These are phyloP conservation scores for Petunia hybrid DNA, from an alignment of 305 asterid species.

Conservation along the genomic window DNA sequence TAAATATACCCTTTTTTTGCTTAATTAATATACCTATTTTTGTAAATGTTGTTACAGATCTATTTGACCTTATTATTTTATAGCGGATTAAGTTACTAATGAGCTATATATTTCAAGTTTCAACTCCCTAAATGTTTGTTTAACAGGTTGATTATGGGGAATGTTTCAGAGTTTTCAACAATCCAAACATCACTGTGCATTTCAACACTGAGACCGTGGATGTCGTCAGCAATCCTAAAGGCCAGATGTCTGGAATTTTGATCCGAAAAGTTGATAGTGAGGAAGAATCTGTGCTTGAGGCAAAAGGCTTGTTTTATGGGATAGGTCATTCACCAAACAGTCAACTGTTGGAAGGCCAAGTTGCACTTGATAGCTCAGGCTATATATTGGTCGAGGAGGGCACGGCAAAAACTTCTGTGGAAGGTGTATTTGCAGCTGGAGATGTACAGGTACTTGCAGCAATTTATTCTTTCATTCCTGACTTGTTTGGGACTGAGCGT, in stretches of 20 bases:
- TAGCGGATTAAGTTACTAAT: conserved; percentile 59
- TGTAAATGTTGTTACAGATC: background rate
- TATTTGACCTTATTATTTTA: conserved; percentile 35
- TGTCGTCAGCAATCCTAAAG: conserved; percentile 71
- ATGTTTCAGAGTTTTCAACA: conserved; percentile 99
- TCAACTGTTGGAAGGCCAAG: conserved; percentile 90
- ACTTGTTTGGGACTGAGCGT: no score
- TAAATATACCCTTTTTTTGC: no score
- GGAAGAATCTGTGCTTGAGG: conserved; percentile 60
- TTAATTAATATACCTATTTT: background rate
- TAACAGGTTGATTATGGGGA: conserved; percentile 99
- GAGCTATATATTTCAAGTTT: conserved; percentile 70
- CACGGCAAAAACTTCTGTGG: conserved; percentile 87
- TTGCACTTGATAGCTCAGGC: conserved; percentile 68
- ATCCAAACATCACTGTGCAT: conserved; percentile 96
- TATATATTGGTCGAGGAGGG: conserved; percentile 88
- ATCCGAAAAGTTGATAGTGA: conserved; percentile 64
- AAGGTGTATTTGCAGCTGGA: conserved; percentile 99
- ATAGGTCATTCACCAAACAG: conserved; percentile 98
- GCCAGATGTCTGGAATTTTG: conserved; percentile 93
- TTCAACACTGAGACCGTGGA: conserved; percentile 96
- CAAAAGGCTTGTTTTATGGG: conserved; percentile 95
- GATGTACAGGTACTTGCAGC: conserved; percentile 86
- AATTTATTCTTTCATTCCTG: conserved; percentile 30
- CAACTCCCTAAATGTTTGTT: conserved; percentile 95